Base-by-base conservation (phyloP, 208 protist species). In the Kentomonas sorsogonicus region DNA sequence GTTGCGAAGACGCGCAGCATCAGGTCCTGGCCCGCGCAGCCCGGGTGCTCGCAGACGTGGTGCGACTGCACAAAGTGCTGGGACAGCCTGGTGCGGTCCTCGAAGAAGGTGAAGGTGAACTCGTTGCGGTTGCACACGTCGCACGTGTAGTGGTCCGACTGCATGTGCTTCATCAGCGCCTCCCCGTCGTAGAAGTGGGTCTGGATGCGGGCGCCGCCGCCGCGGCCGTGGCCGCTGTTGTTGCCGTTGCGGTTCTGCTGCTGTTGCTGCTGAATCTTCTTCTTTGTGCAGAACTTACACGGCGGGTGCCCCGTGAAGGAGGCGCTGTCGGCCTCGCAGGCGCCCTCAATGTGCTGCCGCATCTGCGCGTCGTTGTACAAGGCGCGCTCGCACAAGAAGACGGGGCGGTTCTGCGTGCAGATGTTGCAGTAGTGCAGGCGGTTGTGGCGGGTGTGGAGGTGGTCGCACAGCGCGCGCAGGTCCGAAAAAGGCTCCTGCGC, bases 81-180 rank as follows among this genome's bases (percentile, higher is more conserved):
- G 26, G 80, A 46, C 18, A 96, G 72, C 64, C 86, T 93, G 30
- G 61, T 43, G 23, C 86, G 83, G 52, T 82, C 82, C 20, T 79
- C 39, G 58, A 84, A 96, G 58, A 90, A 96, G 15, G 78, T 90
- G 62, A 93, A 93, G 38, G 67, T 71, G 64, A 88, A 92, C 73
- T 90, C 74, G 0, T 75, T 69, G 16, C 77, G 74, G 56, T 90
- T 91, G 72, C 89, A 96, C 18, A 93, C 39, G 56, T 96, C 86
- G 60, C 89, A 96, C 0, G 86, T 83, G 61, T 93, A 91, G 82
- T 96, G 89, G 20, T 77, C 57, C n/a, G 85, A 56, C 52, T 77
- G 76, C 89, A 96, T 96, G 70, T 96, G 89, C 63, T 86, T 80
- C 7, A 93, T 60, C 38, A 96, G 60, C 31, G 77, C 61, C 61